Percentiles rank a stretch among this genome's conserved stretches.
Conservation (phyloP, 306 rosid species). For the Elaeagnus macrophylla region DNA sequence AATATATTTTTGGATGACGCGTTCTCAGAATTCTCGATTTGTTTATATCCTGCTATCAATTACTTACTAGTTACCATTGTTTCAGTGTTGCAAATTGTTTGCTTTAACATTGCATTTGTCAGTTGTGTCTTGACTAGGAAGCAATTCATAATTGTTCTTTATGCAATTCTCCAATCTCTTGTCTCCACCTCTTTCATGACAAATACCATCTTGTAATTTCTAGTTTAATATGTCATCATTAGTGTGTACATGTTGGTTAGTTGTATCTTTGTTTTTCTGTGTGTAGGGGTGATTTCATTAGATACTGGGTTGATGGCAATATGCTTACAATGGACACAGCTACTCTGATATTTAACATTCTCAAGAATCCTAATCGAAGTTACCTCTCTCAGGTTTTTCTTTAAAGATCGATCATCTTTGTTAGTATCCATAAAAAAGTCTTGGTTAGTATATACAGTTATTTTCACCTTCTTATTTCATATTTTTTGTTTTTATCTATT, state of each 20-base stretch:
- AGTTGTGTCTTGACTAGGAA: too few relatives aligned
- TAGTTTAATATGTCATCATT: not conserved
- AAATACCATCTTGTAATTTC: too few relatives aligned
- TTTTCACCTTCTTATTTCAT: slow-evolving; percentile 10
- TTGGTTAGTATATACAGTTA: not conserved
- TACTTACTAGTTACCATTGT: too few relatives aligned
- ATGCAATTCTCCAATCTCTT: too few relatives aligned
- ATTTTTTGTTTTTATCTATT: slow-evolving; percentile 13
- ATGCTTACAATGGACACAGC: slow-evolving; percentile 72
- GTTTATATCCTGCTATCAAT: too few relatives aligned
- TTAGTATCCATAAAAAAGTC: not conserved
- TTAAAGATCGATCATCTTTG: not conserved
- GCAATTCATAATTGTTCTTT: too few relatives aligned
- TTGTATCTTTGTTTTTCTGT: not conserved
- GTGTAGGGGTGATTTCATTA: slow-evolving; percentile 61
- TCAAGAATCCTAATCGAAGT: slow-evolving; percentile 72
- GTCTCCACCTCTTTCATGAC: too few relatives aligned
- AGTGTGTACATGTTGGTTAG: not conserved
- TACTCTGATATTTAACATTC: slow-evolving; percentile 62
- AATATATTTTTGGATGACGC: too few relatives aligned
- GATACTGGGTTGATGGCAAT: slow-evolving; percentile 77
- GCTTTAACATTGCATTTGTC: too few relatives aligned
- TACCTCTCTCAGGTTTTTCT: slow-evolving; percentile 70
- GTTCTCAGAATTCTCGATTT: too few relatives aligned
- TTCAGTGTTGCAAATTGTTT: too few relatives aligned